Evolutionary conservation across 495 filamentous ascomycete species (phyloP).

Genomic region (Lophium mytilinum): DNA sequence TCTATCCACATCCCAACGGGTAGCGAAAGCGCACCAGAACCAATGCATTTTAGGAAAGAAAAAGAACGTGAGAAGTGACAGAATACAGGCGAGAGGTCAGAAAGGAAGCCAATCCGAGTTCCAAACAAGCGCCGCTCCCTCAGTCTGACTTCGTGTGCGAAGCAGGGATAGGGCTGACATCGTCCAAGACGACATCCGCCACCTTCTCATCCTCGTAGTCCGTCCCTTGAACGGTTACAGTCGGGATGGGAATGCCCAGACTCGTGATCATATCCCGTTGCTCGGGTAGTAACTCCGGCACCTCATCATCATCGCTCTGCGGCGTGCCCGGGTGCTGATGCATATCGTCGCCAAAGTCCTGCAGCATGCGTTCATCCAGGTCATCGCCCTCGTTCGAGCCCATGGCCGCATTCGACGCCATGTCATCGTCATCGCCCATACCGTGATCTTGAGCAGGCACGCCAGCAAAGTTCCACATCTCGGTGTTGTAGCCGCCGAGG

Average conservation of each 20-base stretch:
- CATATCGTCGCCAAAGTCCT: slow-evolving; percentile 22
- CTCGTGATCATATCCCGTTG: neutral
- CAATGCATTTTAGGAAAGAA: neutral
- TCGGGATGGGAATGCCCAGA: neutral
- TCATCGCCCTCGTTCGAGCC: slow-evolving; percentile 2
- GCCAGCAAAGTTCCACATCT: slow-evolving; percentile 1
- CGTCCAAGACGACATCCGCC: neutral
- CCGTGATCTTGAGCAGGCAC: neutral
- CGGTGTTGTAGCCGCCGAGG: neutral
- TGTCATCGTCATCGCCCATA: slow-evolving; percentile 5
- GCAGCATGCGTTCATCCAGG: slow-evolving; percentile 3
- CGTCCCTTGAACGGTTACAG: neutral
- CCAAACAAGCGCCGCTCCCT: neutral
- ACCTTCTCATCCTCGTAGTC: neutral
- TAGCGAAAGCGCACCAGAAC: too few species aligned
- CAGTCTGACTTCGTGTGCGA: neutral
- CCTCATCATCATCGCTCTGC: slow-evolving; percentile 3
- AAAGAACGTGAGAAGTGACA: neutral
- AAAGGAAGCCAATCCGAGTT: neutral
- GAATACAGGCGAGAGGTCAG: neutral
- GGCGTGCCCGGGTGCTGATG: slow-evolving; percentile 3
- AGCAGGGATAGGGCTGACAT: neutral
- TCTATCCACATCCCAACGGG: too few species aligned
- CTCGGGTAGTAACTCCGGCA: slow-evolving; percentile 5
- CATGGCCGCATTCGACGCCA: slow-evolving; percentile 17